These are phyloP conservation scores for Circinella umbellata DNA, from an alignment of 371 early-diverging fungal species.

Conservation along the genomic window DNA sequence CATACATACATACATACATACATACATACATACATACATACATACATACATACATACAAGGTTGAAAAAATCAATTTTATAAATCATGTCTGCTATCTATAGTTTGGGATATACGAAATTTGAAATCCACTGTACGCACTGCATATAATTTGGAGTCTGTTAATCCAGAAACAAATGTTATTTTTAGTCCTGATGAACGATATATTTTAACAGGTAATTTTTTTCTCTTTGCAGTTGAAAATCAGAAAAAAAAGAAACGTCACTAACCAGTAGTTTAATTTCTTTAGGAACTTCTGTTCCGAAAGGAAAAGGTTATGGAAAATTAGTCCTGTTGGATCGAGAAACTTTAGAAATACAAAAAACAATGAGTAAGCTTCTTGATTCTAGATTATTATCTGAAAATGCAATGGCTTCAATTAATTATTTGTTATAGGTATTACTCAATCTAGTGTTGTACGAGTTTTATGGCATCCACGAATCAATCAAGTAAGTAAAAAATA, in stretches of 20 bases:
- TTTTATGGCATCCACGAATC: slow-evolving; percentile 87
- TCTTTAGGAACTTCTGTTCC: slow-evolving; percentile 64
- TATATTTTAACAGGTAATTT: slow-evolving; percentile 66
- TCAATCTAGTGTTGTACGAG: slow-evolving; percentile 73
- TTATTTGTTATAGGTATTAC: slow-evolving; percentile 40
- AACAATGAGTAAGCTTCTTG: slow-evolving; percentile 51
- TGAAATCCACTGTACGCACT: slow-evolving; percentile 67
- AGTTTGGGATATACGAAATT: slow-evolving; percentile 91
- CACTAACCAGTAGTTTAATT: background rate
- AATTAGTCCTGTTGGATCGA: slow-evolving; percentile 72
- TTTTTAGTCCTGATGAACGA: slow-evolving; percentile 87
- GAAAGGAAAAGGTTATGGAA: slow-evolving; percentile 72
- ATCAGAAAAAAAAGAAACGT: too few relatives aligned
- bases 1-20: too few relatives aligned
- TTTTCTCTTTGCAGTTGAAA: background rate
- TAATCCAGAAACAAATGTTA: slow-evolving; percentile 85
- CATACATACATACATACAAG: too few relatives aligned
- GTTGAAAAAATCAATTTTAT: background rate
- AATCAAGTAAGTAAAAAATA: slow-evolving; percentile 69
- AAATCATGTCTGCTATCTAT: background rate
- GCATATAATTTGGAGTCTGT: slow-evolving; percentile 64
- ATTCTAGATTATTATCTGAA: background rate
- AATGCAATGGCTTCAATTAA: background rate
- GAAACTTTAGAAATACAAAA: slow-evolving; percentile 66
- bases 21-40: too few relatives aligned